Evolutionary conservation across 2,329 filamentous ascomycete genomes (phyloP), one percentile per base, ranked within the genome.

Genomic region (Pseudohalonectria lignicola): DNA sequence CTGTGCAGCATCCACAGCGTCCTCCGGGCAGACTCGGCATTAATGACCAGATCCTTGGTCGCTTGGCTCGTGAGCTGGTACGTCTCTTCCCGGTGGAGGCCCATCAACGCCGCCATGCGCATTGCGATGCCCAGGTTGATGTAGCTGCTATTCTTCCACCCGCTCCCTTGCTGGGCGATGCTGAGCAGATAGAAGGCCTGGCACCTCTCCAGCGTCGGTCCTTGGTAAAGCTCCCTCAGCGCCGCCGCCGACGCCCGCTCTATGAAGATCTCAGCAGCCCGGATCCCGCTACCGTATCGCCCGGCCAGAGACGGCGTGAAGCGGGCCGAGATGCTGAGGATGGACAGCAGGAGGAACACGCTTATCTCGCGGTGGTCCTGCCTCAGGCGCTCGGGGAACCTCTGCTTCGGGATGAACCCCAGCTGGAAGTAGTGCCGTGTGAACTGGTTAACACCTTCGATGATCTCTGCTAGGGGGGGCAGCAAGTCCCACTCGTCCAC

Each of bases 1-100:
- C 64, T 74, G 47, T 75, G 67, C 25, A 76, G 49, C 69, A 75
- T 74, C 71, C 71, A 76, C 68, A 75, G 49, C 19, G 71, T 76
- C 26, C 71, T 64, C 18, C 71, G 60, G 16, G 71, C 71, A n/a
- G 71, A 74, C 49, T 76, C 71, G 2, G 68, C 64, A 31, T 62
- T 56, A 34, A 71, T 63, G 25, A 69, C 55, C 41, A 63, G 53
- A 25, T 67, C 65, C 6, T 59, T 53, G 2, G 61, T 64, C 23
- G 23, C 12, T 2, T 63, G 61, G 33, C 64, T 62, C 3, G 47
- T 43, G 5, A 66, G 49, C 1, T 55, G 50, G 40, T 74, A 76
- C 0, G 69, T 71, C 44, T 74, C 69, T 47, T 76, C 71, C 17
- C 67, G 55, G 47, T 76, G 71, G 9, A 76, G 59, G 26, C 64